phyloP scores from a whole-genome alignment of 257 asterid genomes.

The Solanum peruvianum region DNA sequence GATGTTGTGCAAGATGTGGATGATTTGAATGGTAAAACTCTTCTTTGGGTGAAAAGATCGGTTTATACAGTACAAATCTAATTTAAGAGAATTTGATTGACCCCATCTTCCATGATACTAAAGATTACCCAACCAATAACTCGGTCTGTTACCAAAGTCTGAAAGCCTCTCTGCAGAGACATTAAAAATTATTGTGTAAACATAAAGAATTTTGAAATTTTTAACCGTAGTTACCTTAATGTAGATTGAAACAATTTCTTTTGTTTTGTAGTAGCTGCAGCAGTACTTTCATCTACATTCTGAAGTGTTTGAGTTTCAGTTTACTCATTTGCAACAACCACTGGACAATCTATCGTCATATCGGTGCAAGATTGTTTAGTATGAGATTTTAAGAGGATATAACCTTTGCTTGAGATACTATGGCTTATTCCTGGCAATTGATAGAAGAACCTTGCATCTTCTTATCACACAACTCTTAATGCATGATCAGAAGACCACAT shows the following conservation, averaged over 20 bases:
- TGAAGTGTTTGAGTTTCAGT: not conserved
- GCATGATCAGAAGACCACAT: not conserved
- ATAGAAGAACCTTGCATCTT: not conserved
- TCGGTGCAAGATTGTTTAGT: not conserved
- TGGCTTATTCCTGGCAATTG: not conserved
- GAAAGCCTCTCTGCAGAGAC: not conserved
- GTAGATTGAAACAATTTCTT: not conserved
- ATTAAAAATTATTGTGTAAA: not conserved
- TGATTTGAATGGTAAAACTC: slow-evolving; percentile 58
- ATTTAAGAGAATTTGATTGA: not conserved
- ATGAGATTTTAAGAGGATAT: not conserved
- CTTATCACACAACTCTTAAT: not conserved
- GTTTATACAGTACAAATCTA: not conserved
- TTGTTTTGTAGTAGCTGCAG: not conserved
- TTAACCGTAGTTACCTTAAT: not conserved
- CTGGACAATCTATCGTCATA: not conserved
- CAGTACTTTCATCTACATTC: not conserved
- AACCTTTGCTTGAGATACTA: not conserved
- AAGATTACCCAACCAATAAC: not conserved
- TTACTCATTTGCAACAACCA: not conserved
- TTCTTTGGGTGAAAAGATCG: not conserved
- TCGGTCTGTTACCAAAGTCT: not conserved
- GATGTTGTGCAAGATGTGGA: slow-evolving; percentile 41
- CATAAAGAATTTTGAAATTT: not conserved
- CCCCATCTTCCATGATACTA: not conserved